Evolutionary conservation across 2,329 filamentous ascomycete species (phyloP).

Genomic region (Rhytidhysteron rufulum): DNA sequence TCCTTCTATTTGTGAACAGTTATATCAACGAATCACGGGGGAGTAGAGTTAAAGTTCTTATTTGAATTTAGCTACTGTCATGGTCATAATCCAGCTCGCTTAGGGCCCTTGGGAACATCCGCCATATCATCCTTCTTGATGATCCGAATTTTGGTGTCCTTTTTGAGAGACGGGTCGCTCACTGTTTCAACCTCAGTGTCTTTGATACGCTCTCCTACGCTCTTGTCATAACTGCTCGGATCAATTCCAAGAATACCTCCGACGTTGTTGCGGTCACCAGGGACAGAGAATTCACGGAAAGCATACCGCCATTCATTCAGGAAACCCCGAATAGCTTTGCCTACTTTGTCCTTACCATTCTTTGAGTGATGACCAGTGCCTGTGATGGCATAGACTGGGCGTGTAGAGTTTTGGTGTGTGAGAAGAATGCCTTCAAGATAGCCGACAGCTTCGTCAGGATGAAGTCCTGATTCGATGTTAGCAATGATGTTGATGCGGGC

Average conservation of each 20-base stretch:
- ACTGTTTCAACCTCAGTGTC: constrained; percentile 21
- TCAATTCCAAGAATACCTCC: constrained; percentile 64
- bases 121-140: constrained; percentile 31
- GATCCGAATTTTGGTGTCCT: constrained; percentile 9
- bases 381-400: constrained; percentile 90
- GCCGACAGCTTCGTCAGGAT: constrained; percentile 92
- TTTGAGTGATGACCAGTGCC: constrained; percentile 97
- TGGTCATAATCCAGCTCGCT: constrained; percentile 20
- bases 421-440: constrained; percentile 86
- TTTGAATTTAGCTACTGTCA: constrained; percentile 23
- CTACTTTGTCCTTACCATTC: constrained; percentile 98
- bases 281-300: constrained; percentile 93
- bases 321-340: constrained; percentile 86
- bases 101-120: constrained; percentile 35
- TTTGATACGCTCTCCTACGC: constrained; percentile 31
- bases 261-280: constrained; percentile 84
- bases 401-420: constrained; percentile 68
- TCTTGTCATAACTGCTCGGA: constrained; percentile 56
- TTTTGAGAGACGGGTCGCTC: constrained; percentile 13
- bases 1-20: no score
- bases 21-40: no score
- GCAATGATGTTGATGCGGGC: constrained; percentile 3
- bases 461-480: constrained; percentile 57
- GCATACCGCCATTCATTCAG: constrained; percentile 94
- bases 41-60: no score